Base-by-base conservation (phyloP, 352 stramenopile genomes). In the Phytophthora lateralis region DNA sequence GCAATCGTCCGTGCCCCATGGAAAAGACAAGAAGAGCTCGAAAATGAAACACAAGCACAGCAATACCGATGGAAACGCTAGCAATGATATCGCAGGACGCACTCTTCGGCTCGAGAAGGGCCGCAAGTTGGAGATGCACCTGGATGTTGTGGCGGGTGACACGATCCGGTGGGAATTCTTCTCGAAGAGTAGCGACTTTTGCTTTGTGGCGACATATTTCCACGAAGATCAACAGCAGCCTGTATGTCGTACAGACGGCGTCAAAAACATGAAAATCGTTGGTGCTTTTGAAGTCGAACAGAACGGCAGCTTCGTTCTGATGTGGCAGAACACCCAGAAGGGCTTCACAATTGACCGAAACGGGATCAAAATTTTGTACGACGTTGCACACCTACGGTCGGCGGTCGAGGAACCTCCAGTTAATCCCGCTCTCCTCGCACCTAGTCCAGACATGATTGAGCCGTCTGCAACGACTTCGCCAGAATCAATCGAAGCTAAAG, bases 61-160 rank as follows among this genome's bases (percentile, higher is more conserved):
- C 18, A 61, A 43, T 20, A 63, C 21, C 34, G 45, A 45, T 15
- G 53, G 26, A 18, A 57, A 44, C 29, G 43, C 32, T 3, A 60
- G n/a, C 7, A 27, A 49, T 52, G 71, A 65, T 0, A 60, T 54
- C 6, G 26, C 39, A 2, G 12, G 55, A 7, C 75, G 76, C 27
- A 63, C 74, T 2, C 42, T 89, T 46, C 73, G 63, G 0, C 34
- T 92, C 9, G 51, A 82, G 0, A 90, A 90, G 18, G 80, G 80
- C 6, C 78, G 85, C 10, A 88, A 78, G 26, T 67, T 90, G 43
- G 82, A 94, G 48, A 94, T 94, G 85, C 85, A 94, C 60, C 59
- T 94, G 27, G 81, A 94, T 46, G 82, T 94, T 8, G 69, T 78
- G 6, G 70, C 77, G 0, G 80, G 82, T 1, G 85, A 94, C 48